Conservation (phyloP, 768 basidiomycete genomes). For the Botryobasidium botryosum region DNA sequence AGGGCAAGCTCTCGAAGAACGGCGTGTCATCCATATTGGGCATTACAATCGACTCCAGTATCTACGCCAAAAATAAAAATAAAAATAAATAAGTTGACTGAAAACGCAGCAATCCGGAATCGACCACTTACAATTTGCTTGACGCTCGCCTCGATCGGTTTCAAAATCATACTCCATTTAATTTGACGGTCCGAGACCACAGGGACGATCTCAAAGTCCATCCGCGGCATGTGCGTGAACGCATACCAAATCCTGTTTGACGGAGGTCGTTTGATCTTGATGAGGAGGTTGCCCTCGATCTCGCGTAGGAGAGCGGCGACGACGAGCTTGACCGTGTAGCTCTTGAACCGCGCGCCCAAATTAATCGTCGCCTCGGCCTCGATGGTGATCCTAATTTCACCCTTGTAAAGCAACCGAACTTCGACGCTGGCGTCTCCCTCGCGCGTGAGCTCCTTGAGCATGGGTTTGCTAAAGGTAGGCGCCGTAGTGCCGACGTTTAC, state of each 20-base stretch:
- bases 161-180: conserved; percentile 82
- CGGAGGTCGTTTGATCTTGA: conserved; percentile 88
- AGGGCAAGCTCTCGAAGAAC: conserved; percentile 67
- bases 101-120: not conserved
- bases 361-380: conserved; percentile 73
- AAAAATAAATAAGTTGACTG: conserved; percentile 1
- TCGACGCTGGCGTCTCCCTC: conserved; percentile 89
- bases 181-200: conserved; percentile 90
- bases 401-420: conserved; percentile 66
- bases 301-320: conserved; percentile 78
- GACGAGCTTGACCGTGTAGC: conserved; percentile 77
- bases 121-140: conserved; percentile 56
- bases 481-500: conserved; percentile 74
- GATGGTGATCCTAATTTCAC: conserved; percentile 77
- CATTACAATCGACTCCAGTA: conserved; percentile 82
- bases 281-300: conserved; percentile 75
- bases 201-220: conserved; percentile 81
- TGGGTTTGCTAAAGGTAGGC: conserved; percentile 86
- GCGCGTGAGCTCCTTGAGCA: conserved; percentile 92
- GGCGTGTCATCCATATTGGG: conserved; percentile 98
- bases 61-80: conserved; percentile 30
- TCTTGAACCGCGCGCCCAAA: conserved; percentile 60
- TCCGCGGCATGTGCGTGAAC: conserved; percentile 76
- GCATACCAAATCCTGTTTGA: conserved; percentile 92
- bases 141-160: conserved; percentile 75